Percentiles rank a stretch among this genome's conserved stretches.
These are phyloP conservation scores for Davidsoniella australis DNA, from an alignment of 2,329 filamentous ascomycete species.

Conservation along the genomic window DNA sequence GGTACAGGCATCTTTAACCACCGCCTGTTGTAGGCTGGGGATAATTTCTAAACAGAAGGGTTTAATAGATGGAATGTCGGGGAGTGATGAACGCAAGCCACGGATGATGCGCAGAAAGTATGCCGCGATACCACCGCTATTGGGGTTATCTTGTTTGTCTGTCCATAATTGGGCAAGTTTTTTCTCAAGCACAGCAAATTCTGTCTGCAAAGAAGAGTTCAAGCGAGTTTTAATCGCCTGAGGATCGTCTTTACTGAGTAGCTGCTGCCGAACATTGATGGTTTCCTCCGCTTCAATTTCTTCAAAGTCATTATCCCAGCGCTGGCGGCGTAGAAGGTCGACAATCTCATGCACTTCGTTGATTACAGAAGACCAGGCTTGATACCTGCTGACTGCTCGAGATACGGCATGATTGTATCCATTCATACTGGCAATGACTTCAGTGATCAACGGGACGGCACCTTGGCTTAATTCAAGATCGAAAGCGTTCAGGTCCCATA, in stretches of 20 bases:
- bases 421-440: slow-evolving; percentile 51
- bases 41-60: slow-evolving; percentile 44
- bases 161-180: slow-evolving; percentile 36
- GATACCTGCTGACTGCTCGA: slow-evolving; percentile 44
- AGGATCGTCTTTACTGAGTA: slow-evolving; percentile 59
- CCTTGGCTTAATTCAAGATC: slow-evolving; percentile 49
- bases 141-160: slow-evolving; percentile 25
- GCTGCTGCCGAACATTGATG: slow-evolving; percentile 46
- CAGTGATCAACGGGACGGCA: slow-evolving; percentile 49
- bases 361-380: slow-evolving; percentile 58
- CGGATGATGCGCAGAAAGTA: slow-evolving; percentile 60
- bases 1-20: slow-evolving; percentile 37
- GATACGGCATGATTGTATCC: slow-evolving; percentile 54
- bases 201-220: slow-evolving; percentile 34
- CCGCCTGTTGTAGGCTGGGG: slow-evolving; percentile 42
- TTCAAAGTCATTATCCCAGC: slow-evolving; percentile 61
- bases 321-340: slow-evolving; percentile 45
- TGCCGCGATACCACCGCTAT: slow-evolving; percentile 36
- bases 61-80: slow-evolving; percentile 31
- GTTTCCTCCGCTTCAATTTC: slow-evolving; percentile 59
- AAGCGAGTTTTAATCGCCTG: slow-evolving; percentile 42
- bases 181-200: slow-evolving; percentile 40
- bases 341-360: slow-evolving; percentile 47
- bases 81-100: slow-evolving; percentile 52
- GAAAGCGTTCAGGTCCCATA: slow-evolving; percentile 48